phyloP scores from a whole-genome alignment of 345 rosid genomes.

The Barbarea vulgaris region DNA sequence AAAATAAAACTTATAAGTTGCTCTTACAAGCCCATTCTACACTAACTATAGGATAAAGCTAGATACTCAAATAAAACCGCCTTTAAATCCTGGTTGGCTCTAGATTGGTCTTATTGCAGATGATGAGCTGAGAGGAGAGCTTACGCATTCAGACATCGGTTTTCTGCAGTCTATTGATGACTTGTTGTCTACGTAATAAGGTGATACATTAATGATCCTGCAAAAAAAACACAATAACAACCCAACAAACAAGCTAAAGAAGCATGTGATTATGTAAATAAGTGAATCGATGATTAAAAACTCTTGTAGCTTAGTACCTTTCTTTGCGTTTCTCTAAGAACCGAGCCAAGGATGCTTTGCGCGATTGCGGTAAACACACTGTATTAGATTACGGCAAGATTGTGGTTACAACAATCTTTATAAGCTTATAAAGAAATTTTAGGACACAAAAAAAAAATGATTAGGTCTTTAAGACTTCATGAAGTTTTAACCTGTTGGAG shows the following conservation, averaged over 20 bases:
- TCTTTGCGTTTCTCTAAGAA: conserved; percentile 78
- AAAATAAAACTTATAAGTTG: not conserved
- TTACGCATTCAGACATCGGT: conserved; percentile 24
- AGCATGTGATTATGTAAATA: not conserved
- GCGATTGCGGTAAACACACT: conserved; percentile 66
- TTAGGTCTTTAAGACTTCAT: not conserved
- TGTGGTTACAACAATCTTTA: not conserved
- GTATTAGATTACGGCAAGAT: not conserved
- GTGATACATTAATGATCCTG: conserved; percentile 49
- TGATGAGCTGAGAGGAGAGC: conserved; percentile 35
- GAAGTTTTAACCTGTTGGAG: conserved; percentile 51
- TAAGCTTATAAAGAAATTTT: not conserved
- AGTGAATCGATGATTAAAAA: not conserved
- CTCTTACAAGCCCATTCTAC: conserved; percentile 6
- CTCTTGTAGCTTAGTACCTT: conserved; percentile 44
- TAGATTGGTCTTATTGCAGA: conserved; percentile 19
- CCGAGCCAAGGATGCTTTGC: conserved; percentile 71
- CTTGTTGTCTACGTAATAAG: conserved; percentile 40
- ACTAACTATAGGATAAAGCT: not conserved
- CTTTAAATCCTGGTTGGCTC: not conserved
- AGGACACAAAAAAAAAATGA: not conserved
- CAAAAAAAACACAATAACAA: not conserved
- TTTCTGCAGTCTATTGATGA: conserved; percentile 1
- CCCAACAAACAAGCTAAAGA: not conserved
- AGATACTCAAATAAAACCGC: not conserved